Conservation (phyloP, 225 moss, liverwort and hornwort genomes). For the Asterella californica region DNA sequence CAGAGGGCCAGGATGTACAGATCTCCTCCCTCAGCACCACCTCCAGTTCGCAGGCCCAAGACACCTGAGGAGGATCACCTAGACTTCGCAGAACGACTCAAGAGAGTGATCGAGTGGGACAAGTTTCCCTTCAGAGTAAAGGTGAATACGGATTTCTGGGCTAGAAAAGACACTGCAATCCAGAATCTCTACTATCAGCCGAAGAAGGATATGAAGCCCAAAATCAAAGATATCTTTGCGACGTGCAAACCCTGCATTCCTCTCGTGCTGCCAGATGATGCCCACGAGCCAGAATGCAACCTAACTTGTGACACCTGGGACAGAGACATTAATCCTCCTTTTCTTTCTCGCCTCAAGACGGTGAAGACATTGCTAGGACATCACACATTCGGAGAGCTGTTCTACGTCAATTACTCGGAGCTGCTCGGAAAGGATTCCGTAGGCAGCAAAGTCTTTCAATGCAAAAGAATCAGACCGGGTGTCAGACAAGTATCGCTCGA, state of each 20-base stretch:
- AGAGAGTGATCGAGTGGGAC: background rate
- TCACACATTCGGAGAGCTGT: constrained; percentile 14
- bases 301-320: constrained; percentile 15
- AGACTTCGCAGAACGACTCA: constrained; percentile 1
- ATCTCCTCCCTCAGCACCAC: background rate
- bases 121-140: background rate
- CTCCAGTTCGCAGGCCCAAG: background rate
- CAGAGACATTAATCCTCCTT: constrained; percentile 7
- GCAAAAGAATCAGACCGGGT: constrained; percentile 13
- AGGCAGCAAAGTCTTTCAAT: constrained; percentile 11
- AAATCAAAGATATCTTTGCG: constrained; percentile 8
- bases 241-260: constrained; percentile 18
- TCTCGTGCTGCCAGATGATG: constrained; percentile 9
- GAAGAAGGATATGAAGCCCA: constrained; percentile 13
- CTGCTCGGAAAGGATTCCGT: constrained; percentile 8
- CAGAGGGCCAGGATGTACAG: constrained; percentile 9
- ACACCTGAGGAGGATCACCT: constrained; percentile 14
- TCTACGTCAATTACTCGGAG: constrained; percentile 10
- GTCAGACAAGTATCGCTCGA: constrained; percentile 11
- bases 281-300: constrained; percentile 17
- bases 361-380: constrained; percentile 14
- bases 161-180: constrained; percentile 7
- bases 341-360: background rate
- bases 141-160: constrained; percentile 8
- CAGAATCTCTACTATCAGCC: constrained; percentile 17